phyloP scores from a whole-genome alignment of 2,329 filamentous ascomycete genomes.

The Exophiala spinifera region DNA sequence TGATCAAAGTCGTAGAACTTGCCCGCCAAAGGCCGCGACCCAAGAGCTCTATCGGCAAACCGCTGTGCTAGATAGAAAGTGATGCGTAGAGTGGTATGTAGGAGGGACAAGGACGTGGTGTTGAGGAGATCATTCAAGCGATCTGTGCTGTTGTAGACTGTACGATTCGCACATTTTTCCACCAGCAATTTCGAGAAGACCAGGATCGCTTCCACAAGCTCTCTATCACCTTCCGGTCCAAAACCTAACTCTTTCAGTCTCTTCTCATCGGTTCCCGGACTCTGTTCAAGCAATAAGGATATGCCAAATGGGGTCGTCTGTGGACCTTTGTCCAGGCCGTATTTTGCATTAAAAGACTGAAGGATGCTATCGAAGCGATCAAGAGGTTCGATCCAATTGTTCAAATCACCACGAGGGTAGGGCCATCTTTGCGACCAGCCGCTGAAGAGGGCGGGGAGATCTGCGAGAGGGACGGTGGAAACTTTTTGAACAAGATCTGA shows the following conservation, averaged over 20 bases:
- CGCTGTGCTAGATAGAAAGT: conserved; percentile 84
- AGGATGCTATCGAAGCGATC: conserved; percentile 91
- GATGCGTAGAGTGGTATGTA: conserved; percentile 75
- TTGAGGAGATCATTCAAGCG: conserved; percentile 87
- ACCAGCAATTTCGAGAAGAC: conserved; percentile 83
- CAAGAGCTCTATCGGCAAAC: conserved; percentile 67
- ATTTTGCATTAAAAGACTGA: conserved; percentile 74
- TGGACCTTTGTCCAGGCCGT: conserved; percentile 74
- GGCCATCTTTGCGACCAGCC: conserved; percentile 89
- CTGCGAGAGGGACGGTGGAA: conserved; percentile 66
- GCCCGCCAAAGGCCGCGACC: conserved; percentile 70
- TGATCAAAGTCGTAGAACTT: conserved; percentile 75
- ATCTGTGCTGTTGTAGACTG: conserved; percentile 89
- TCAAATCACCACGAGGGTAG: conserved; percentile 90
- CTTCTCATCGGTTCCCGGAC: conserved; percentile 39
- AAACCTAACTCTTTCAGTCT: conserved; percentile 62
- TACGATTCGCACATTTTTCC: conserved; percentile 94
- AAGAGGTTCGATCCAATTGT: conserved; percentile 94
- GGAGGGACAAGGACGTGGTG: conserved; percentile 74
- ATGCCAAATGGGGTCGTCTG: conserved; percentile 73
- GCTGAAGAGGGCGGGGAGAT: conserved; percentile 72
- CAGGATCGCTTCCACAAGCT: conserved; percentile 75
- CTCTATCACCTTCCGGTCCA: conserved; percentile 70
- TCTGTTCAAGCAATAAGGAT: conserved; percentile 60
- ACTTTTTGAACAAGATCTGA: conserved; percentile 73